These are phyloP conservation scores for Phytophthora idaei DNA, from an alignment of 352 stramenopile species.

Conservation along the genomic window DNA sequence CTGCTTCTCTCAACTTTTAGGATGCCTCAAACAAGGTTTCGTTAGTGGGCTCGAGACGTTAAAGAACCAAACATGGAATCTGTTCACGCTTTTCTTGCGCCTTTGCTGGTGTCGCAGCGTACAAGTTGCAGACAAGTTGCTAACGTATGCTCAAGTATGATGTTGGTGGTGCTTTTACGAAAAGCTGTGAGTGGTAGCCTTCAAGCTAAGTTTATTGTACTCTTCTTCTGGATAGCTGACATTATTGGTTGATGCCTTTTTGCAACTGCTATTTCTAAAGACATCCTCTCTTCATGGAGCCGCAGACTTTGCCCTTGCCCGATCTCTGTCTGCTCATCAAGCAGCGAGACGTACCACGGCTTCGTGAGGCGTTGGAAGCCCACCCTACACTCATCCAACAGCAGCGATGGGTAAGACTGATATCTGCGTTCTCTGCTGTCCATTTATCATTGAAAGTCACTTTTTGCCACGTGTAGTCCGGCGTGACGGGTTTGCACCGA, in stretches of 20 bases:
- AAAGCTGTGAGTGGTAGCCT: no score
- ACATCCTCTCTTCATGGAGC: slow-evolving; percentile 1
- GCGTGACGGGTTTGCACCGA: slow-evolving; percentile 66
- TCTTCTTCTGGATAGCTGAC: no score
- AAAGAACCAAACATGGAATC: no score
- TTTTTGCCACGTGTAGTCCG: slow-evolving; percentile 46
- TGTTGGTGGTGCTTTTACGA: no score
- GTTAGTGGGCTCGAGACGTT: no score
- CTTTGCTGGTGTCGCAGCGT: no score
- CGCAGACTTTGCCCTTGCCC: slow-evolving; percentile 9
- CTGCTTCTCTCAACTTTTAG: no score
- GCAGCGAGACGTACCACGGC: slow-evolving; percentile 39
- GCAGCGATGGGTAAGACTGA: slow-evolving; percentile 59
- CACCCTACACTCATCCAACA: slow-evolving; percentile 45
- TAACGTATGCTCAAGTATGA: no score
- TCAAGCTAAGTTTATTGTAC: no score
- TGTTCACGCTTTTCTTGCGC: no score
- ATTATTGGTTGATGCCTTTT: not conserved
- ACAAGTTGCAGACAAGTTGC: no score
- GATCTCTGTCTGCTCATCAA: slow-evolving; percentile 69
- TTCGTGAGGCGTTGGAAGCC: slow-evolving; percentile 41
- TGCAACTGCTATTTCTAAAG: slow-evolving; percentile 9
- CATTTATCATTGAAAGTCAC: not conserved
- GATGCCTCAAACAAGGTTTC: no score
- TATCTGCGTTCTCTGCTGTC: not conserved